These are phyloP conservation scores for Avena insularis DNA, from an alignment of 176 grass and related monocot genomes.

Conservation along the genomic window DNA sequence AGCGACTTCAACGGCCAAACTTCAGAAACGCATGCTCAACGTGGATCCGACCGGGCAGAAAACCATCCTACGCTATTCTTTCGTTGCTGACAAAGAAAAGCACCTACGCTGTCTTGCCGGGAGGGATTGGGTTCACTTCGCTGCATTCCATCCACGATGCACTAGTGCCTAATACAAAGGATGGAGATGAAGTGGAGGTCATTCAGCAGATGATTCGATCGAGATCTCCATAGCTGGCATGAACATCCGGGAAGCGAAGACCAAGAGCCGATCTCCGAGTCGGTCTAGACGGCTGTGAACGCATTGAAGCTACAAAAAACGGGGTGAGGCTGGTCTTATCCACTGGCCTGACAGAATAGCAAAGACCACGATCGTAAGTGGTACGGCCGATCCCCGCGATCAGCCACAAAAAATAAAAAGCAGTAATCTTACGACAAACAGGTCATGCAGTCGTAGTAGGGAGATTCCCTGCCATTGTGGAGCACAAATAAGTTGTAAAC, in stretches of 20 bases:
- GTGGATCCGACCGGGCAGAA: not conserved
- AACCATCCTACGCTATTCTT: not conserved
- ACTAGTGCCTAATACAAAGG: not conserved
- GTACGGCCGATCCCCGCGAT: not conserved
- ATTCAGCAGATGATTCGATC: not conserved
- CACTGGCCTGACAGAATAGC: not conserved
- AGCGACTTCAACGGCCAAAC: too few relatives aligned
- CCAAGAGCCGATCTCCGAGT: not conserved
- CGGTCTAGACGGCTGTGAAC: not conserved
- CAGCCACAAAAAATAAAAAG: not conserved
- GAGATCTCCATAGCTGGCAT: not conserved
- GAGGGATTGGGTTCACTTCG: too few relatives aligned
- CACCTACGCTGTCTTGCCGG: not conserved
- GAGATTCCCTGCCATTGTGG: too few relatives aligned
- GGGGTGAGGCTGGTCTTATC: constrained; percentile 4
- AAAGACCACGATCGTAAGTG: too few relatives aligned
- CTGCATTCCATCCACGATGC: not conserved
- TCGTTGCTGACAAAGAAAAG: not conserved
- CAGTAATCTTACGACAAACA: not conserved
- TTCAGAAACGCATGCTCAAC: not conserved
- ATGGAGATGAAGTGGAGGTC: too few relatives aligned
- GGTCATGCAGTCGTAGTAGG: not conserved
- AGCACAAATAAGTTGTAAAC: too few relatives aligned
- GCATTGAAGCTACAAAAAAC: not conserved
- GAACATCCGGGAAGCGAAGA: not conserved